Base-by-base conservation (phyloP, 2,329 filamentous ascomycete species). In the Aureobasidium pullulans region DNA sequence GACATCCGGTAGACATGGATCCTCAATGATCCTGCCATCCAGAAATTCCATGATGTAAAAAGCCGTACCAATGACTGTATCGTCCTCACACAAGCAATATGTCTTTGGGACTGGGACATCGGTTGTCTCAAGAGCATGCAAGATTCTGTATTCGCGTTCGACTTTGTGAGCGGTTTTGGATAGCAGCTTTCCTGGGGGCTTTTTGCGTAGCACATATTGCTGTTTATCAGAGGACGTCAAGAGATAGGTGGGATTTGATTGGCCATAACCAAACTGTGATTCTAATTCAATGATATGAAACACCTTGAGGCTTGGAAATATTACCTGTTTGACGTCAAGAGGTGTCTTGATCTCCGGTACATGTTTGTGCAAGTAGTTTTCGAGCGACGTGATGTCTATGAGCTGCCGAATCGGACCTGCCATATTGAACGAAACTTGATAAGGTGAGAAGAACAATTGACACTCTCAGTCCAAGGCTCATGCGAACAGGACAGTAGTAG, bases 11-110 rank as follows among this genome's bases (percentile, higher is more conserved):
- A 97, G 86, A 34, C 86, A 79, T 44, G 91, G 87, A 73, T 97
- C 90, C 69, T 93, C 89, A 69, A 97, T 90, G 75, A 96, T 96
- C 68, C 94, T 86, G 19, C 94, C 94, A 69, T 96, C 88, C 62
- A 97, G 80, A 72, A 94, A 97, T 72, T 90, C 86, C 94, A 99
- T 97, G 69, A 97, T 86, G 76, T 99, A 97, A 74, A 97, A 99
- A 6, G 91, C 84, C 7, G 92, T 97, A 59, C 92, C 94, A 63
- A 97, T 80, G 39, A 97, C 80, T 60, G 74, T 76, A 42, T 80
- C 77, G 75, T 97, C 92, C 73, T 95, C 88, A 75, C 94, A 99
- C 16, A 97, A 82, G 68, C 86, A 88, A 72, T 90, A 87, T 10
- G 90, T 84, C 71, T 83, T 86, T 4, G 94, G 94, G 0, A 96